phyloP scores from a whole-genome alignment of 805 yeast species.

The Cyberlindnera amylophila region DNA sequence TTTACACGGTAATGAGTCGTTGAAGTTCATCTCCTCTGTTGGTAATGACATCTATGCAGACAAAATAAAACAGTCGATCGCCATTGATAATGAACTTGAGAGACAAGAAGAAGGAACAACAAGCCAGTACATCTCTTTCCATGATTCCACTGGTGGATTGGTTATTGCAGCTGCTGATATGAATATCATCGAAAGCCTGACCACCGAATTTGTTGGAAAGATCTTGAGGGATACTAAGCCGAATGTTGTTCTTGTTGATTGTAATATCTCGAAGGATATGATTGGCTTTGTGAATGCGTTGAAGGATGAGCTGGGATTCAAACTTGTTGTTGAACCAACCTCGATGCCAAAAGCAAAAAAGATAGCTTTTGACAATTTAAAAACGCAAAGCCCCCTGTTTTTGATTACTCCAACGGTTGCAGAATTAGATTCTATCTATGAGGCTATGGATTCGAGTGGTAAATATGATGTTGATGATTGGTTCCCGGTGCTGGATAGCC shows the following conservation, averaged over 20 bases:
- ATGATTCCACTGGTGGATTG: slow-evolving; percentile 57
- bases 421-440: slow-evolving; percentile 57
- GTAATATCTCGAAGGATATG: slow-evolving; percentile 52
- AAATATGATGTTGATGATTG: slow-evolving; percentile 54
- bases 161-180: slow-evolving; percentile 82
- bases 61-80: slow-evolving; percentile 33
- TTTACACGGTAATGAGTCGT: slow-evolving; percentile 29
- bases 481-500: slow-evolving; percentile 69
- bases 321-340: slow-evolving; percentile 71
- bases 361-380: slow-evolving; percentile 8
- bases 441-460: slow-evolving; percentile 40
- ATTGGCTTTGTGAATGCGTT: slow-evolving; percentile 33
- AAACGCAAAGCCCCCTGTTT: slow-evolving; percentile 9
- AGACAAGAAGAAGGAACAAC: slow-evolving; percentile 33
- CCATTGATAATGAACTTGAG: slow-evolving; percentile 26
- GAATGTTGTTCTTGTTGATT: slow-evolving; percentile 55
- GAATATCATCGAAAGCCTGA: slow-evolving; percentile 57
- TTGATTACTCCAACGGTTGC: slow-evolving; percentile 59
- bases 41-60: slow-evolving; percentile 58
- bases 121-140: slow-evolving; percentile 73
- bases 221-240: slow-evolving; percentile 44
- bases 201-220: slow-evolving; percentile 37
- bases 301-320: slow-evolving; percentile 26
- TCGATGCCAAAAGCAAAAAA: slow-evolving; percentile 57
- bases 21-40: slow-evolving; percentile 53